These are phyloP conservation scores for Fusarium kyushuense DNA, from an alignment of 2,329 filamentous ascomycete genomes.

Conservation along the genomic window DNA sequence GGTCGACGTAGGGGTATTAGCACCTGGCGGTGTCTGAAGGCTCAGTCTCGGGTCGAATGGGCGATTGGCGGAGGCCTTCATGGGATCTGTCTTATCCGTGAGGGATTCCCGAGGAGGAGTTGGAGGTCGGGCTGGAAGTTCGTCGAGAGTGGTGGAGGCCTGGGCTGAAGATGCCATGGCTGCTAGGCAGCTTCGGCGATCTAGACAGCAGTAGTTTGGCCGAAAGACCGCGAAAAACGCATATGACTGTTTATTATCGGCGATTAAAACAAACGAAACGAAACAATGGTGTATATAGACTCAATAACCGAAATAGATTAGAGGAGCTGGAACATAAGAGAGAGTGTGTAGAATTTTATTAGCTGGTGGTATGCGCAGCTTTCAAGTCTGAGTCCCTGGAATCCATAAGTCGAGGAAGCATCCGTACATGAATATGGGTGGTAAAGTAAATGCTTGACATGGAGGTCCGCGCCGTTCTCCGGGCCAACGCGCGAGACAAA, in stretches of 20 bases:
- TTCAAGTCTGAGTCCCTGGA: constrained; percentile 23
- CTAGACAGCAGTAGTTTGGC: constrained; percentile 54
- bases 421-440: neutral
- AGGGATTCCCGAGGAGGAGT: constrained; percentile 72
- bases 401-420: constrained; percentile 9
- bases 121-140: constrained; percentile 70
- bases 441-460: constrained; percentile 30
- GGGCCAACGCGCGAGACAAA: constrained; percentile 42
- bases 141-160: constrained; percentile 60
- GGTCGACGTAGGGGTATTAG: constrained; percentile 59
- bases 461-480: constrained; percentile 40
- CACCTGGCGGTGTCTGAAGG: constrained; percentile 65
- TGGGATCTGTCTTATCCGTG: constrained; percentile 53
- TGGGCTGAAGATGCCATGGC: constrained; percentile 59
- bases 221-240: constrained; percentile 40
- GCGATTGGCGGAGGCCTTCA: constrained; percentile 54
- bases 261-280: constrained; percentile 3
- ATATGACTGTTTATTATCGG: constrained; percentile 33
- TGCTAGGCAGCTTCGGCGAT: constrained; percentile 56
- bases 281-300: constrained; percentile 10
- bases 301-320: neutral
- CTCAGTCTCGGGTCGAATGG: constrained; percentile 54
- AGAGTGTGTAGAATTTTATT: neutral
- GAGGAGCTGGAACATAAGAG: neutral
- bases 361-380: constrained; percentile 18